phyloP scores from a whole-genome alignment of 176 grass and related monocot species.

The Guadua angustifolia region DNA sequence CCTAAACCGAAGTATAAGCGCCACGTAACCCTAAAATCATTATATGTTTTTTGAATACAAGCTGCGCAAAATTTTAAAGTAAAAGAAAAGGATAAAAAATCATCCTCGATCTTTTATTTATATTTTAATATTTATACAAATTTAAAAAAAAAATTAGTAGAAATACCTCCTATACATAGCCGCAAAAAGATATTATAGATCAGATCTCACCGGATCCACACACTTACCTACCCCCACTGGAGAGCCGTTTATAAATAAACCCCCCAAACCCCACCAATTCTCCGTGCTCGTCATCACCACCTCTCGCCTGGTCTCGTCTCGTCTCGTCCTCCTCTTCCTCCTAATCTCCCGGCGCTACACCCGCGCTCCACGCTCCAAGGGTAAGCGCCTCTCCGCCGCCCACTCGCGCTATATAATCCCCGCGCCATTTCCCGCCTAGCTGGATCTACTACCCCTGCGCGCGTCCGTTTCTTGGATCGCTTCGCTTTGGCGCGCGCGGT shows the following conservation, averaged over 20 bases:
- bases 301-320: not conserved
- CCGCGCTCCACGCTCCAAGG: slow-evolving; percentile 40
- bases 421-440: not conserved
- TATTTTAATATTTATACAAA: no score
- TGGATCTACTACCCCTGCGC: not conserved
- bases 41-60: no score
- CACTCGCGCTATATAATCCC: not conserved
- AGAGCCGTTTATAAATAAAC: slow-evolving; percentile 36
- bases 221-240: not conserved
- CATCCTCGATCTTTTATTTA: no score
- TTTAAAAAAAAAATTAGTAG: no score
- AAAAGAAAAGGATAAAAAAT: no score
- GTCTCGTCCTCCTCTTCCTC: not conserved
- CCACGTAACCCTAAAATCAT: no score
- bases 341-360: slow-evolving; percentile 30
- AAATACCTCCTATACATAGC: no score
- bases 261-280: not conserved
- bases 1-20: no score
- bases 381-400: slow-evolving; percentile 50
- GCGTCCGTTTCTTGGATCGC: slow-evolving; percentile 7
- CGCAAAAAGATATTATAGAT: no score
- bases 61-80: no score
- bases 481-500: slow-evolving; percentile 29
- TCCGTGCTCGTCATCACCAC: slow-evolving; percentile 35
- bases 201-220: slow-evolving; percentile 1